These are phyloP conservation scores for Pleurotus cornucopiae DNA, from an alignment of 768 basidiomycete species.

Conservation along the genomic window DNA sequence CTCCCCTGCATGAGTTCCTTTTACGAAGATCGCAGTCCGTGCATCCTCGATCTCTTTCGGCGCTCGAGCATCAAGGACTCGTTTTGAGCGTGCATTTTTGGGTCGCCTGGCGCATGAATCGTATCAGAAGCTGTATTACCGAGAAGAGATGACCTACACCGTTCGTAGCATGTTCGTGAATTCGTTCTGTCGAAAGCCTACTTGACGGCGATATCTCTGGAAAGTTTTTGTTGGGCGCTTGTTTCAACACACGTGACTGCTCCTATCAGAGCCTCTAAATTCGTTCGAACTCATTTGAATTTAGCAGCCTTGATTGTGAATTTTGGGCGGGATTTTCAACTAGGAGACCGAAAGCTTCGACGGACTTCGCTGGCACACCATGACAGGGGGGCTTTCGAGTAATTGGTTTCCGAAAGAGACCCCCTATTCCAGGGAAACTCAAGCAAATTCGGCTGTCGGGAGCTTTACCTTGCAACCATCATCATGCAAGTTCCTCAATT, in stretches of 20 bases:
- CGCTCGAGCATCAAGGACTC: conserved; percentile 80
- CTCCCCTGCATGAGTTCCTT: conserved; percentile 83
- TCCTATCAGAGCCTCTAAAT: too few relatives aligned
- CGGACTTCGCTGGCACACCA: too few relatives aligned
- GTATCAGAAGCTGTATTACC: background rate
- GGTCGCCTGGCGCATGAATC: conserved; percentile 58
- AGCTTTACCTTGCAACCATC: background rate
- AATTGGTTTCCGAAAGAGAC: background rate
- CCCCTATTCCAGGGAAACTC: background rate
- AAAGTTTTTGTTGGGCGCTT: too few relatives aligned
- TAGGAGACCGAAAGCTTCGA: too few relatives aligned
- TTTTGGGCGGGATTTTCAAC: too few relatives aligned
- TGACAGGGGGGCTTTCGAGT: too few relatives aligned
- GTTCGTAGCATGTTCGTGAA: background rate
- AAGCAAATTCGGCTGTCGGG: background rate
- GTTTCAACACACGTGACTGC: too few relatives aligned
- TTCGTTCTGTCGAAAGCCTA: too few relatives aligned
- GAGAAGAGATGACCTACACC: conserved; percentile 15
- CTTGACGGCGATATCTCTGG: too few relatives aligned
- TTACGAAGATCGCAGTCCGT: conserved; percentile 86
- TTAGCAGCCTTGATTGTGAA: too few relatives aligned
- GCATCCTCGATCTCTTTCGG: conserved; percentile 88
- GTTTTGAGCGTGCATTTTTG: conserved; percentile 92
- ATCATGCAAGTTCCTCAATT: background rate
- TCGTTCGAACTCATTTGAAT: too few relatives aligned